phyloP scores from a whole-genome alignment of 208 protist genomes.

The Hexamita inflata region DNA sequence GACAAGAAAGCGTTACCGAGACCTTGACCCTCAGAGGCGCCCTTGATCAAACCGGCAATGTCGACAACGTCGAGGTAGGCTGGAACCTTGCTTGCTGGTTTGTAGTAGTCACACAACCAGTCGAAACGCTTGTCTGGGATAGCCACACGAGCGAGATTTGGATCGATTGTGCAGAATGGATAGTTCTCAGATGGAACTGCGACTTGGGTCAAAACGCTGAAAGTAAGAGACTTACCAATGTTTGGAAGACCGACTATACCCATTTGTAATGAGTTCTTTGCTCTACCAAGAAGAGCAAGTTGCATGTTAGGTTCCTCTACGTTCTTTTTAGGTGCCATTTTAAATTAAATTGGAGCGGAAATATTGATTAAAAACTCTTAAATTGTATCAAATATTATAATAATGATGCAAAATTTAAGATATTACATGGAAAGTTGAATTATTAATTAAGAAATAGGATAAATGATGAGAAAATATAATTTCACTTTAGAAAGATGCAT shows the following conservation, averaged over 20 bases:
- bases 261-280: slow-evolving; percentile 20
- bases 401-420: no score
- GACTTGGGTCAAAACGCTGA: slow-evolving; percentile 35
- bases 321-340: slow-evolving; percentile 23
- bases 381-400: no score
- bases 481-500: no score
- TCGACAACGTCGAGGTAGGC: slow-evolving; percentile 81
- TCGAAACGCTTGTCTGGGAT: slow-evolving; percentile 92
- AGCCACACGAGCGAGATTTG: slow-evolving; percentile 59
- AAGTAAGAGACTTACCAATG: slow-evolving; percentile 47
- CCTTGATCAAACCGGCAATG: slow-evolving; percentile 93
- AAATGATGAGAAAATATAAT: no score
- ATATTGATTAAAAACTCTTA: no score
- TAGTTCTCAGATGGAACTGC: slow-evolving; percentile 45
- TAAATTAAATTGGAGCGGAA: no score
- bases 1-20: slow-evolving; percentile 96
- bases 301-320: neutral
- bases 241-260: slow-evolving; percentile 47
- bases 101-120: slow-evolving; percentile 72
- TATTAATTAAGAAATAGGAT: no score
- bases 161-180: slow-evolving; percentile 51
- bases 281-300: neutral
- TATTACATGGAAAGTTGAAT: no score
- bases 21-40: slow-evolving; percentile 76
- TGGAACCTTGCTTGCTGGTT: slow-evolving; percentile 74